A percentile compares a stretch with the other conserved stretches of the same genome.
phyloP scores from a whole-genome alignment of 345 rosid species.

The Reutealis trisperma region DNA sequence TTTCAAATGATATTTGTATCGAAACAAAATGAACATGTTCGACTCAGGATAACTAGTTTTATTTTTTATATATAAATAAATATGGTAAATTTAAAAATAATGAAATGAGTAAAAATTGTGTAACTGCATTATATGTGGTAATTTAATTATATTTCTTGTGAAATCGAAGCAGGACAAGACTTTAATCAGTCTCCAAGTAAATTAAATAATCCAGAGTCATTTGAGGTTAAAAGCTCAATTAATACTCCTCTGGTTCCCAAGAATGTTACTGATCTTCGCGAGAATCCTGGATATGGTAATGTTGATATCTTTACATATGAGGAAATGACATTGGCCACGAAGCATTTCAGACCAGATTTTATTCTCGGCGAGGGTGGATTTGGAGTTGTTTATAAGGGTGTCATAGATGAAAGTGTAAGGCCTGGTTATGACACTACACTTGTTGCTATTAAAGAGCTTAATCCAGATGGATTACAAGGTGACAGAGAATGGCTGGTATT shows the following conservation, averaged over 20 bases:
- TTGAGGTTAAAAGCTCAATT: conserved; percentile 21
- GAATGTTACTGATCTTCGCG: conserved; percentile 77
- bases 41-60: no score
- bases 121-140: neutral
- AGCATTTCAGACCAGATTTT: conserved; percentile 75
- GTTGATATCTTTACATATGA: conserved; percentile 80
- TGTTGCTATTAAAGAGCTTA: conserved; percentile 93
- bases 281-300: conserved; percentile 60
- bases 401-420: conserved; percentile 67
- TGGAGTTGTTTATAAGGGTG: conserved; percentile 88
- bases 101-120: neutral
- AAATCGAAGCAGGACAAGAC: conserved; percentile 23
- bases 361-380: conserved; percentile 97
- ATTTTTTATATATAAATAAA: no score
- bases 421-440: conserved; percentile 52
- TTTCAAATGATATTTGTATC: neutral
- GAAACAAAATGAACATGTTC: neutral
- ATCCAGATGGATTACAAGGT: conserved; percentile 91
- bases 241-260: conserved; percentile 37
- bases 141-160: neutral
- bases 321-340: conserved; percentile 87
- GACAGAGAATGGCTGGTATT: conserved; percentile 99
- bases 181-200: conserved; percentile 15
- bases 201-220: conserved; percentile 17
- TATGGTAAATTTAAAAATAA: neutral